Conservation (phyloP, 345 rosid species). For the Brassica incana region DNA sequence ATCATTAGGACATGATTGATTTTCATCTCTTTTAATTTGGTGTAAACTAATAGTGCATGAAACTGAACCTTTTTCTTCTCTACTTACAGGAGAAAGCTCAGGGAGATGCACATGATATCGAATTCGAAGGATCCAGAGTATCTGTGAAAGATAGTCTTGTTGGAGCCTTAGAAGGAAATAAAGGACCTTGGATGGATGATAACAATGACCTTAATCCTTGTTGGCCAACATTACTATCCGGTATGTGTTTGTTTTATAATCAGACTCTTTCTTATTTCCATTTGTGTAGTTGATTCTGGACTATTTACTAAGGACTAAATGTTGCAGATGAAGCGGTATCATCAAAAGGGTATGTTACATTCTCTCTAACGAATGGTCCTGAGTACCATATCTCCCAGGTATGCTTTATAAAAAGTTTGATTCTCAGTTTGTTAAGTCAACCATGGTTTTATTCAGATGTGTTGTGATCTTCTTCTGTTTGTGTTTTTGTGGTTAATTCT, state of each 20-base stretch:
- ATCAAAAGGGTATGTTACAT: conserved; percentile 74
- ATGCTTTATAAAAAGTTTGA: conserved; percentile 16
- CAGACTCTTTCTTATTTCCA: neutral
- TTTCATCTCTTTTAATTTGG: conserved; percentile 12
- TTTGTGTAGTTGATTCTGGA: conserved; percentile 12
- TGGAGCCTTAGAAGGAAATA: conserved; percentile 47
- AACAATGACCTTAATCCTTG: conserved; percentile 62
- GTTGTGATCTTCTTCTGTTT: neutral
- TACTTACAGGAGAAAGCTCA: conserved; percentile 63
- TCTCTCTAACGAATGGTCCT: conserved; percentile 93
- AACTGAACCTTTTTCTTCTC: conserved; percentile 20
- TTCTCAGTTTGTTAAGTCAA: neutral
- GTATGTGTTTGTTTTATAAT: conserved; percentile 37
- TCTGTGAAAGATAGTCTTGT: conserved; percentile 54
- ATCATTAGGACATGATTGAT: conserved; percentile 29
- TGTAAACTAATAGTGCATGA: conserved; percentile 29
- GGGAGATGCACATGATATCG: conserved; percentile 59
- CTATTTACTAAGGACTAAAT: neutral
- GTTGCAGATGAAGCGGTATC: conserved; percentile 58
- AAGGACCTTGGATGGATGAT: conserved; percentile 85
- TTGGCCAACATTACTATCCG: conserved; percentile 63
- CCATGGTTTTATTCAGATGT: neutral
- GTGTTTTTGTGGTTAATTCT: conserved; percentile 9
- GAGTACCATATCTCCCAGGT: conserved; percentile 99
- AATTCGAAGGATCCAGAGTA: conserved; percentile 55